These are phyloP conservation scores for Lentinula raphanica DNA, from an alignment of 768 basidiomycete genomes.

Conservation along the genomic window DNA sequence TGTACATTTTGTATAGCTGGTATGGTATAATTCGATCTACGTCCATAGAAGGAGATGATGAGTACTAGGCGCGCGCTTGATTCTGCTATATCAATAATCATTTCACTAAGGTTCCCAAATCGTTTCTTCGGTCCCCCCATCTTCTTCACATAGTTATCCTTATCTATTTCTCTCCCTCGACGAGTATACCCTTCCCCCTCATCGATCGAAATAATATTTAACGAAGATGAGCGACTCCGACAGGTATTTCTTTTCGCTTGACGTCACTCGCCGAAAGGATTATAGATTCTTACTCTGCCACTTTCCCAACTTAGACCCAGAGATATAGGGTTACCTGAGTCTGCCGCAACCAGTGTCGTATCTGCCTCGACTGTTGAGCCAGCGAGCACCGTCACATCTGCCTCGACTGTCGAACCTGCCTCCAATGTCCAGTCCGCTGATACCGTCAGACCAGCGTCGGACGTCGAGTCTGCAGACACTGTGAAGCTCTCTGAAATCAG, in stretches of 20 bases:
- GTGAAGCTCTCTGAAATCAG: neutral
- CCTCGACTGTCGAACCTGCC: neutral
- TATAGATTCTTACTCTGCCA: too few relatives aligned
- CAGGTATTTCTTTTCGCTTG: neutral
- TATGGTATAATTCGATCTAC: too few relatives aligned
- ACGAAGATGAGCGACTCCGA: neutral
- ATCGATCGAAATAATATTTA: neutral
- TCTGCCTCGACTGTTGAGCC: neutral
- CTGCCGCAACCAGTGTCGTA: neutral
- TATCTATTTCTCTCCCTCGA: neutral
- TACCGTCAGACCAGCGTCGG: neutral
- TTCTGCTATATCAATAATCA: neutral
- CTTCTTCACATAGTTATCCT: neutral
- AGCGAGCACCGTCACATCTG: neutral
- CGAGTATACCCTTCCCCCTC: too few relatives aligned
- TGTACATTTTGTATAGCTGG: too few relatives aligned
- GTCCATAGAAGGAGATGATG: too few relatives aligned
- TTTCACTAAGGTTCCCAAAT: too few relatives aligned
- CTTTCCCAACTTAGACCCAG: too few relatives aligned
- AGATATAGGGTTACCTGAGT: conserved; percentile 2
- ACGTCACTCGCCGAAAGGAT: too few relatives aligned
- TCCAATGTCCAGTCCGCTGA: neutral
- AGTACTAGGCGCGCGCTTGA: neutral
- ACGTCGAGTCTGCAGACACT: neutral
- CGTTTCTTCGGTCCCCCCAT: neutral